Percentiles rank a stretch among this genome's conserved stretches.
Conservation (phyloP, 1,139 yeast species). For the Lodderomyces beijingensis region DNA sequence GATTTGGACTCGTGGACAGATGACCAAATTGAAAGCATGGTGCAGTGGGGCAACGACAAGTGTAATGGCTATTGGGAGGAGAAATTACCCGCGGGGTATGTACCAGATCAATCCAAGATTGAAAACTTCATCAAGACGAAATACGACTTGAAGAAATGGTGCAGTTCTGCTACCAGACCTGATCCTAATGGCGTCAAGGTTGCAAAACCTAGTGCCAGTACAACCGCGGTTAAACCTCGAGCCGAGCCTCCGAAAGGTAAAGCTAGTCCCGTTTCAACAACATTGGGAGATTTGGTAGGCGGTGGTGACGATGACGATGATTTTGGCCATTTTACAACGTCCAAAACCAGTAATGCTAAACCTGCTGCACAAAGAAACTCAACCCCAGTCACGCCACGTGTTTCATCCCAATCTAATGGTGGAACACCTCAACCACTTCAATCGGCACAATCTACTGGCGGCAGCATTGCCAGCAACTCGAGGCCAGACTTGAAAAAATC, state of each 20-base stretch:
- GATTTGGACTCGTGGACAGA: slow-evolving; percentile 97
- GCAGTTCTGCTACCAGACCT: slow-evolving; percentile 45
- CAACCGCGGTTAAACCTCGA: not conserved
- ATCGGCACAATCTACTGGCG: slow-evolving; percentile 36
- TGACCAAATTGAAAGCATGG: slow-evolving; percentile 79
- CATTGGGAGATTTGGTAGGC: not conserved
- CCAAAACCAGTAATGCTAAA: slow-evolving; percentile 7
- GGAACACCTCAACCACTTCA: slow-evolving; percentile 8
- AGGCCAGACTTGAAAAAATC: slow-evolving; percentile 79
- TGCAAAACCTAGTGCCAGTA: not conserved
- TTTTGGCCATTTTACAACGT: slow-evolving; percentile 36
- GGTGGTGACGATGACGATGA: slow-evolving; percentile 27
- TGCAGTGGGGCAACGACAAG: slow-evolving; percentile 78
- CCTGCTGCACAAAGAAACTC: not conserved
- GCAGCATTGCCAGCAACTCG: slow-evolving; percentile 24
- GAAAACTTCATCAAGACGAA: slow-evolving; percentile 88
- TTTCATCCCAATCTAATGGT: slow-evolving; percentile 4
- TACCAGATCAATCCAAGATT: slow-evolving; percentile 82
- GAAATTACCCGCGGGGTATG: slow-evolving; percentile 62
- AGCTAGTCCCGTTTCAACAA: not conserved
- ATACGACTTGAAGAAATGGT: slow-evolving; percentile 90
- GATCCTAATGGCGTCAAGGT: slow-evolving; percentile 46
- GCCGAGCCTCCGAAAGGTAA: not conserved
- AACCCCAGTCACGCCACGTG: slow-evolving; percentile 3
- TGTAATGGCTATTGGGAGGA: slow-evolving; percentile 84